Evolutionary conservation across 495 filamentous ascomycete genomes (phyloP), one percentile per base, ranked within the genome.

Genomic region (Penicillium riverlandense): DNA sequence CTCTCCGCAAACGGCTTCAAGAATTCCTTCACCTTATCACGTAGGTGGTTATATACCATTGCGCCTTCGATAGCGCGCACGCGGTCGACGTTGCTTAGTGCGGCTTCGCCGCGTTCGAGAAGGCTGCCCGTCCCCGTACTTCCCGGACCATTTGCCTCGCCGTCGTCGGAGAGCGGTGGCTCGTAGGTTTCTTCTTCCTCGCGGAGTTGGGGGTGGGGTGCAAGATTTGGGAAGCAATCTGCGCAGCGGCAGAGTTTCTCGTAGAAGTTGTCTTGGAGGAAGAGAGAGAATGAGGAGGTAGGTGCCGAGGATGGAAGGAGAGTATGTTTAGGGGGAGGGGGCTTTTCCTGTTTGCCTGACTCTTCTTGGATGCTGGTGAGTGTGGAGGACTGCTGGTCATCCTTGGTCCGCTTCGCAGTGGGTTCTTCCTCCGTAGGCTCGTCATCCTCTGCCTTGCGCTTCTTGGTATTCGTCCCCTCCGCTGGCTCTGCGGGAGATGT

Each of bases 171-270:
- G 10, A 95, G 63, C 0, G 90, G 89, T 0, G 91, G 92, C 47
- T 95, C 86, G 65, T 98, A 97, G 22, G 76, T 80, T 4, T 90
- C 85, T 74, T 98, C 92, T 66, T 92, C 87, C 62, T 97, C 91
- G 29, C 95, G 80, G 33, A 98, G 85, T 48, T 91, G 81, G 0
- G 75, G 79, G 69, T 92, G 79, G 0, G 68, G 60, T 1, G 67
- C 60, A 6, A 98, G 79, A 28, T 79, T 70, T 0, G 85, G 82
- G 69, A 85, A 96, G 67, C 88, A 95, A 2, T 69, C 62, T 33
- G 80, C 54, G 63, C 92, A 97, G 49, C 73, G 88, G 70, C 92
- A 98, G 57, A 84, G 61, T 29, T 76, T 69, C 32, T 80, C 69
- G 54, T 89, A 84, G 78, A 96, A 97, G 59, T 75, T 65, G 40